Percentiles rank a stretch among this genome's conserved stretches.
phyloP scores from a whole-genome alignment of 2,329 filamentous ascomycete genomes.

The Fusarium sp. region DNA sequence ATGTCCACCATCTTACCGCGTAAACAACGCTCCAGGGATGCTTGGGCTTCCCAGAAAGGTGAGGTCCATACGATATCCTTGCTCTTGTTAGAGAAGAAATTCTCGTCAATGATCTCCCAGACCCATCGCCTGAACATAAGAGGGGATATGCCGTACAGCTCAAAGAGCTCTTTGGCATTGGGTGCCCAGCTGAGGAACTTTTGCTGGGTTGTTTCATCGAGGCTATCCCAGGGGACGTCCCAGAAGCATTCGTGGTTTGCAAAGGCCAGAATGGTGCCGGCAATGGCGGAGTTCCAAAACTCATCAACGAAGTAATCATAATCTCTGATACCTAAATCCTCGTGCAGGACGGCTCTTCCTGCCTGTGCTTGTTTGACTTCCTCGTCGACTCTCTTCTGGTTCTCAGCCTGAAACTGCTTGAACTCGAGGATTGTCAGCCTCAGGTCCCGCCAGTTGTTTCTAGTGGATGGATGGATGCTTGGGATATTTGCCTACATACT shows the following conservation, averaged over 20 bases:
- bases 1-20: background rate
- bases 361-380: background rate
- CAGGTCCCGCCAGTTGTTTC: too few relatives aligned
- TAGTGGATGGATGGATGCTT: background rate
- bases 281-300: accelerated
- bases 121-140: background rate
- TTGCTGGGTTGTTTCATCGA: background rate
- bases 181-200: background rate
- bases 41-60: slow-evolving; percentile 2
- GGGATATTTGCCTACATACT: background rate
- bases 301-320: background rate
- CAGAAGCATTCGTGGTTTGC: background rate
- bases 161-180: background rate
- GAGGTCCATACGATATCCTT: background rate
- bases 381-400: too few relatives aligned
- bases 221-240: background rate
- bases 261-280: background rate
- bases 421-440: too few relatives aligned
- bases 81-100: slow-evolving; percentile 1
- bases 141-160: accelerated
- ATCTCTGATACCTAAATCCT: background rate
- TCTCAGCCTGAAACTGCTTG: too few relatives aligned
- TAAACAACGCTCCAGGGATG: background rate
- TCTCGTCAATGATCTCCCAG: slow-evolving; percentile 5
- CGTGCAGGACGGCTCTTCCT: background rate